Conservation (phyloP, 257 asterid genomes). For the Solanum sparsipilum region DNA sequence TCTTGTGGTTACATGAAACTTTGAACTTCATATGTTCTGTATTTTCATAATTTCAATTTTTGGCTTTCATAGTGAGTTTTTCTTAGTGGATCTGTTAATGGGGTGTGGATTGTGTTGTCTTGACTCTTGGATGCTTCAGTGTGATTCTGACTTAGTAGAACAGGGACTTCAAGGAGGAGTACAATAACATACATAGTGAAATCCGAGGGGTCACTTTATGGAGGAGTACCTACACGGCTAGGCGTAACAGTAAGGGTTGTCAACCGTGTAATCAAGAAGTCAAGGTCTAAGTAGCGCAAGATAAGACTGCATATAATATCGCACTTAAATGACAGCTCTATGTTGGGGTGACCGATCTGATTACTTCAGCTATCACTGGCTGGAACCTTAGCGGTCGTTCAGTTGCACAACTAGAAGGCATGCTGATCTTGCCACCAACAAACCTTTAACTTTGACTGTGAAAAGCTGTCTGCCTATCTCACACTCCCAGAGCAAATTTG, state of each 20-base stretch:
- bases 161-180: neutral
- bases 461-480: neutral
- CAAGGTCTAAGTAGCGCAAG: neutral
- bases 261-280: neutral
- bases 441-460: neutral
- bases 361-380: neutral
- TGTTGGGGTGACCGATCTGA: neutral
- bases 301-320: neutral
- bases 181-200: neutral
- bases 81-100: neutral
- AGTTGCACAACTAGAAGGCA: neutral
- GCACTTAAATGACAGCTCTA: neutral
- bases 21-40: neutral
- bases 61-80: neutral
- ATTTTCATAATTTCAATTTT: neutral
- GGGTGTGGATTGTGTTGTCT: neutral
- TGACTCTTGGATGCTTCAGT: neutral
- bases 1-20: neutral
- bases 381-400: neutral
- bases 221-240: too few relatives aligned
- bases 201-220: neutral
- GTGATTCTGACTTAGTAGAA: neutral
- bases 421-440: neutral
- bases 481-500: neutral
- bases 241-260: neutral